Evolutionary conservation across 306 rosid genomes (phyloP), one percentile per base, ranked within the genome.

Genomic region (Acacia acuminata): DNA sequence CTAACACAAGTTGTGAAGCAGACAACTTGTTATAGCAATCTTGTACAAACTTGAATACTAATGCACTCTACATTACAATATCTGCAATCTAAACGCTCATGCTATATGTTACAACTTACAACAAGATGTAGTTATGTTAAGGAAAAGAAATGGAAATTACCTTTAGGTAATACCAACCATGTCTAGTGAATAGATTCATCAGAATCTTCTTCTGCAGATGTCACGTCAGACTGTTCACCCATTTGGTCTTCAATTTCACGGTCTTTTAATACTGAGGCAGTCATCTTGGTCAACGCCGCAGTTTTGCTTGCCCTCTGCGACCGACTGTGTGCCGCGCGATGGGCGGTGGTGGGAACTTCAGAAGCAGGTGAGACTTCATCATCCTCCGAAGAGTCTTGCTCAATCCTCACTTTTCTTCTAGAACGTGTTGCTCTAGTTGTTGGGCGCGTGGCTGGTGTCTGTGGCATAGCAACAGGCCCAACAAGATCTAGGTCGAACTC

Each of bases 251-350:
- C 93, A 72, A 69, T 84, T 73, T 91, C 90, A 55, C 81, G 81
- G 36, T 84, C 78, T 81, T 61, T 82, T 64, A 30, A 77, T 68
- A 84, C 69, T 77, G 80, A 20, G 24, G 89, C 85, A 60, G 87
- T 85, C 82, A 94, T 93, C 90, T 90, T 96, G 45, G 78, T 80
- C 77, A 96, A 55, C 38, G 99, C 97, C 53, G 90, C 94, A 42
- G 98, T 90, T 87, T 94, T 96, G 83, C 99, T 96, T 79, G 93
- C 97, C 79, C 99, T 92, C 86, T 91, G 93, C 19, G 98, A 91
- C 63, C 96, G 94, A 60, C 85, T 61, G 73, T 71, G 65, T 38
- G 80, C 51, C 2, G 93, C 75, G 71, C 77, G 86, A 43, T 83
- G 76, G 32, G 19, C 63, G 75, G 77, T 45, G n/a, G 51, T 71